Evolutionary conservation across 139 green algal species (phyloP).

Genomic region (Haematococcus lacustris): DNA sequence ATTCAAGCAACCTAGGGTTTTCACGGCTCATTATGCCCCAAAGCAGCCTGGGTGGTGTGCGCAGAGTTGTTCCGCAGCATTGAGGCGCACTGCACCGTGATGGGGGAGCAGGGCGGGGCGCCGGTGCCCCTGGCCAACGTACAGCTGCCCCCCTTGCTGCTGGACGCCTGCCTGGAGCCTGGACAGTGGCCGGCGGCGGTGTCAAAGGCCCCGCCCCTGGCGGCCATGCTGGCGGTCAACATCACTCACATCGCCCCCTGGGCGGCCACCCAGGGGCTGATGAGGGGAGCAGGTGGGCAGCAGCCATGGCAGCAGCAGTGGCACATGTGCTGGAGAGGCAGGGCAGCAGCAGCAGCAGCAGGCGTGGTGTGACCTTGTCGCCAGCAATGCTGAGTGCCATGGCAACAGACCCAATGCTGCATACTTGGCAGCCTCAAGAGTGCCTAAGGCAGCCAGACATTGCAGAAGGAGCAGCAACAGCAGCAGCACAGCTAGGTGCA

Average conservation of each 20-base stretch:
- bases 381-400: too few relatives aligned
- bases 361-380: too few relatives aligned
- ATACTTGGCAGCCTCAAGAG: too few relatives aligned
- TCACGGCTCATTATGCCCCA: too few relatives aligned
- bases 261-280: constrained; percentile 33
- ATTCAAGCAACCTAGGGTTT: background rate
- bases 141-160: background rate
- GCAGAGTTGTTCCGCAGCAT: constrained; percentile 18
- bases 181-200: background rate
- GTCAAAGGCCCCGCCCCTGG: background rate
- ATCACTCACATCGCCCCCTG: constrained; percentile 50
- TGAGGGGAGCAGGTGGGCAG: constrained; percentile 28
- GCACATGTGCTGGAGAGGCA: too few relatives aligned
- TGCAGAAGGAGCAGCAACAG: too few relatives aligned
- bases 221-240: constrained; percentile 27
- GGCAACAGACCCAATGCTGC: too few relatives aligned
- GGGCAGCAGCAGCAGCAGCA: too few relatives aligned
- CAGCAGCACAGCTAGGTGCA: too few relatives aligned
- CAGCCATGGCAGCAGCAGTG: too few relatives aligned
- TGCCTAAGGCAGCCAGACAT: too few relatives aligned
- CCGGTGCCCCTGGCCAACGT: background rate
- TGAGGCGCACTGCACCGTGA: constrained; percentile 10
- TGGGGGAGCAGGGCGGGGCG: too few relatives aligned
- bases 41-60: background rate
- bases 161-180: background rate